These are phyloP conservation scores for Coccomyxa sp. DNA, from an alignment of 139 green algal genomes.

Conservation along the genomic window DNA sequence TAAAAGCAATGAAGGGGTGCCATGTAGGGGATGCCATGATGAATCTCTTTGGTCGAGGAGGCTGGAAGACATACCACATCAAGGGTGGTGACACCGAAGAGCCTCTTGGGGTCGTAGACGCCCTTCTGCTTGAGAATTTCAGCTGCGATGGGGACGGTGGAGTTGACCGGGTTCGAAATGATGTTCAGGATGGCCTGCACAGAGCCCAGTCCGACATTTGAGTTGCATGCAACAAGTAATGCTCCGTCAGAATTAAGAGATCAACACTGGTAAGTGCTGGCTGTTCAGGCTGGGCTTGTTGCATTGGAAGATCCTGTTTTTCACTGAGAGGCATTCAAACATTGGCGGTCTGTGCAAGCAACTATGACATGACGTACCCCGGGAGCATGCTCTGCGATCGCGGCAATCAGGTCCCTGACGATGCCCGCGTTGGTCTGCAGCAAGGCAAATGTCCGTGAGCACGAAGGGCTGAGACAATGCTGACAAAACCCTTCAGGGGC, in stretches of 20 bases:
- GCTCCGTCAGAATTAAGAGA: neutral
- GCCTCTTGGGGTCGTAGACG: slow-evolving; percentile 61
- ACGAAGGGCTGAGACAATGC: too few species aligned
- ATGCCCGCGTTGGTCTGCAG: slow-evolving; percentile 90
- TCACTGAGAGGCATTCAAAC: too few species aligned
- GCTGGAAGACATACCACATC: slow-evolving; percentile 59
- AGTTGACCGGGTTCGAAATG: slow-evolving; percentile 92
- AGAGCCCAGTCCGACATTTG: too few species aligned
- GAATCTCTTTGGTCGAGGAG: too few species aligned
- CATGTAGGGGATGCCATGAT: too few species aligned
- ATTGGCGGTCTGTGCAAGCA: too few species aligned
- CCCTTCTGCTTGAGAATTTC: slow-evolving; percentile 77
- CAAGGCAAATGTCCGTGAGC: too few species aligned
- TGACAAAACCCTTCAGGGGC: too few species aligned
- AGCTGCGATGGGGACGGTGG: slow-evolving; percentile 84
- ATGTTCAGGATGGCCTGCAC: slow-evolving; percentile 69
- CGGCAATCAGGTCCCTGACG: slow-evolving; percentile 82
- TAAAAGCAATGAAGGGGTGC: too few species aligned
- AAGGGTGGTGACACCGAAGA: slow-evolving; percentile 85
- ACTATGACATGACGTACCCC: neutral
- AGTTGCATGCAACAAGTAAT: neutral
- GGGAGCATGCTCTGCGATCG: slow-evolving; percentile 76
- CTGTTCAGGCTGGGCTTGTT: neutral
- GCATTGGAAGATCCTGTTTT: neutral
- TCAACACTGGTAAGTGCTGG: too few species aligned